Evolutionary conservation across 2,329 filamentous ascomycete species (phyloP), one percentile per base, ranked within the genome.

Genomic region (Colletotrichum australisinense): DNA sequence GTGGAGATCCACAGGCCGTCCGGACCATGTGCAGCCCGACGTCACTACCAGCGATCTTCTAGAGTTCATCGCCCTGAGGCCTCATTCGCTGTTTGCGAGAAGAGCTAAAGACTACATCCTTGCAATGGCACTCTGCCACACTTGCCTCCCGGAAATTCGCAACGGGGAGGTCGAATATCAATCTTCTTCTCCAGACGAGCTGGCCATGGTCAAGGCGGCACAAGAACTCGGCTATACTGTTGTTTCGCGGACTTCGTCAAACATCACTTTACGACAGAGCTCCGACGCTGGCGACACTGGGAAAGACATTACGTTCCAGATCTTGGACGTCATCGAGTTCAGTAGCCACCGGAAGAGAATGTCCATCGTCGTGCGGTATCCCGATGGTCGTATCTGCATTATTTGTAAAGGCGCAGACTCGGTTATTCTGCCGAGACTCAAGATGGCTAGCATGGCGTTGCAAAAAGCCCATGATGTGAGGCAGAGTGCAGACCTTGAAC

Each of bases 321-420:
- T 98, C 5, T 83, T 98, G 38, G 94, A 98, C 78, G 89, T 97
- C 4, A 94, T 98, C 72, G 95, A 98, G 79, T 98, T 98, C 78
- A 97, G 93, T 74, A 97, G 94, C 82, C 91, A 93, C 74, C 89
- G 95, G 28, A 98, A 98, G 83, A 89, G 95, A 53, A 98, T 98
- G 95, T 96, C 95, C 0, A 91, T 98, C 55, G 84, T 98, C 30
- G 90, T 98, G 2, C 92, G 94, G n/a, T 95, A 94, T 80, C 95
- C 95, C 0, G 93, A 97, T 78, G 91, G 92, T 1, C 91, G 93
- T 16, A 92, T 97, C 63, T 95, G 93, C 78, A 85, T 98, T 2
- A 92, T 98, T 76, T 97, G 94, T 84, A 98, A 98, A 81, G 95
- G 95, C 7, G 95, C 95, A 4, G 95, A 98, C 81, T 96, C 94